Evolutionary conservation across 2,329 filamentous ascomycete genomes (phyloP), one percentile per base, ranked within the genome.

Genomic region (Sporothrix inflata): DNA sequence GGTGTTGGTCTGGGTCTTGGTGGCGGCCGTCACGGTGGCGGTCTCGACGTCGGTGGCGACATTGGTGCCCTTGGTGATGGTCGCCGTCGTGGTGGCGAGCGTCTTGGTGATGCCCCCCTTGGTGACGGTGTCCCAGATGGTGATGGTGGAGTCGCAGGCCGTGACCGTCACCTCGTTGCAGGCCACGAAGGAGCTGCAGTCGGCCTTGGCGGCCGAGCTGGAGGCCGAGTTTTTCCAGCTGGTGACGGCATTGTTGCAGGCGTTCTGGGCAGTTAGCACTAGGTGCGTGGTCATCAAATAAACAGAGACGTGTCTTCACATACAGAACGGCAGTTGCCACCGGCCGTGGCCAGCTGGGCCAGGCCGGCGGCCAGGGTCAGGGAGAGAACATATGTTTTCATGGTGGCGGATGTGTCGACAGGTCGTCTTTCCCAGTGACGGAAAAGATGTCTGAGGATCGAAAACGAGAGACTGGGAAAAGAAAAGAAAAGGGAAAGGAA

Each of bases 181-280:
- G 27, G 9, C n/a, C 16, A 71, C 5, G 57, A 71, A 75, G 6
- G 70, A 66, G 53, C 69, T 71, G 73, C 75, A 76, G 70, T 75
- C 75, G 3, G 45, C 51, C 49, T 47, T 24, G 61, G 72, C 74
- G 21, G 40, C 7, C 4, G 19, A 3, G 8, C 53, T 8, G 3
- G 65, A 47, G 19, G 73, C 63, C 11, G 55, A 2, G 47, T 68
- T 60, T 5, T 8, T 16, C 16, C 69, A 16, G 61, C 61, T 71
- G 2, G 73, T 74, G 19, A 76, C 69, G 40, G 60, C 61, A 16
- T 66, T 45, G 61, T 47, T 47, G 27, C 75, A 76, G 71, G 74
- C 73, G 69, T 75, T 51, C 73, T 74, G 66, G n/a, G 30, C 30
- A 65, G 14, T 11, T 1, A n/a, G 27, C 14, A 45, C 6, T 14